Conservation (phyloP, 2,329 filamentous ascomycete species). For the Fusarium pseudoanthophilum region DNA sequence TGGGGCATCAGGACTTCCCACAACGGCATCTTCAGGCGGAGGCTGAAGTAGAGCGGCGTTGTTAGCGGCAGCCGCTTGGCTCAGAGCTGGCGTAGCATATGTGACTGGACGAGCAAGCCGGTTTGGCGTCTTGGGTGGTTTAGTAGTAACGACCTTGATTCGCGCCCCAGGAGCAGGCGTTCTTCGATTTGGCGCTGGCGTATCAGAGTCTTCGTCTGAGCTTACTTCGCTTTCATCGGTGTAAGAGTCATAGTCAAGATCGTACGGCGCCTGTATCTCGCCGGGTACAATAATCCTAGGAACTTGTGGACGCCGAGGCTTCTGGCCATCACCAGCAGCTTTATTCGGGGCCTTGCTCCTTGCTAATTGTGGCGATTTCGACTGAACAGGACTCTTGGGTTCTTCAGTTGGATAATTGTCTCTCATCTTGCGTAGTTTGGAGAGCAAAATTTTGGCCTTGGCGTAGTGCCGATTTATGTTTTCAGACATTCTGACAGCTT, state of each 20-base stretch:
- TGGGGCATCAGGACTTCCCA: constrained; percentile 69
- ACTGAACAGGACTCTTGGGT: constrained; percentile 61
- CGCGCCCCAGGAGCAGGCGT: constrained; percentile 54
- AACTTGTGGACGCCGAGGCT: constrained; percentile 57
- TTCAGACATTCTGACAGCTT: constrained; percentile 71
- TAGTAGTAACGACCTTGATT: constrained; percentile 60
- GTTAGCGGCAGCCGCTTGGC: constrained; percentile 54
- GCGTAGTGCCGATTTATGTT: constrained; percentile 71
- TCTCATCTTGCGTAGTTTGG: constrained; percentile 69
- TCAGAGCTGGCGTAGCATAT: constrained; percentile 50
- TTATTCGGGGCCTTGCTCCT: constrained; percentile 61
- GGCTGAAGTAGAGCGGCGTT: constrained; percentile 61
- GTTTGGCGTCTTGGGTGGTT: constrained; percentile 59
- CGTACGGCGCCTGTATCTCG: constrained; percentile 73
- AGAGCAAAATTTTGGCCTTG: constrained; percentile 67
- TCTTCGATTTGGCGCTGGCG: constrained; percentile 51
- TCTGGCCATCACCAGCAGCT: constrained; percentile 56
- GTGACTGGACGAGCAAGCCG: constrained; percentile 48
- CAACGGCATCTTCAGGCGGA: constrained; percentile 67
- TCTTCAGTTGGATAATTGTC: constrained; percentile 69
- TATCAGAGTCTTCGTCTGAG: constrained; percentile 61
- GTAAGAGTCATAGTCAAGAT: constrained; percentile 70
- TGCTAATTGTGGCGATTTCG: constrained; percentile 64
- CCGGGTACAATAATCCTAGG: constrained; percentile 73
- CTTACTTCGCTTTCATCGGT: constrained; percentile 64